A percentile compares a stretch with the other conserved stretches of the same genome.
Conservation (phyloP, 805 yeast species). For the Limtongia smithiae region DNA sequence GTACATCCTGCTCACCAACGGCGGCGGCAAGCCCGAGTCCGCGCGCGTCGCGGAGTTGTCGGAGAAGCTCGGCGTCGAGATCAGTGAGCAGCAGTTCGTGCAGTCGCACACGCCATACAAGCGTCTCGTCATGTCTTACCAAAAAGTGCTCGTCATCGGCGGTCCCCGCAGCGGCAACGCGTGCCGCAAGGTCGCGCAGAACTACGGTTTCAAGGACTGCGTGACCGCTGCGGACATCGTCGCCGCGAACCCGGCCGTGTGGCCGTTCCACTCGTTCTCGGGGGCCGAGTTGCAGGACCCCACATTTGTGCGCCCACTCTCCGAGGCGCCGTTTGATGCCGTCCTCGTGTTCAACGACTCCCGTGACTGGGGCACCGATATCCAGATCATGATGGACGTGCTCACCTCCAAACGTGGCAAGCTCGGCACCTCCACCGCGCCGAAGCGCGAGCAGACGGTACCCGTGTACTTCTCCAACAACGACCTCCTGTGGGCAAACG, state of each 20-base stretch:
- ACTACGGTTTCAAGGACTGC: constrained; percentile 71
- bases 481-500: constrained; percentile 86
- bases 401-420: constrained; percentile 60
- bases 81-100: constrained; percentile 64
- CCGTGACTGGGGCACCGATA: constrained; percentile 79
- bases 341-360: constrained; percentile 84
- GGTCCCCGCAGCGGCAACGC: constrained; percentile 54
- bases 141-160: constrained; percentile 78
- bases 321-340: constrained; percentile 54
- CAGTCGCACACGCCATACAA: constrained; percentile 87
- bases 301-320: constrained; percentile 43
- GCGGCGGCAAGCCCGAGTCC: constrained; percentile 75
- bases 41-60: constrained; percentile 56
- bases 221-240: constrained; percentile 71
- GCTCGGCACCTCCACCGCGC: constrained; percentile 57
- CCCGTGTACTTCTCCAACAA: constrained; percentile 38
- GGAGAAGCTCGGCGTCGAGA: constrained; percentile 42
- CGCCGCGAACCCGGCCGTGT: constrained; percentile 49
- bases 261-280: constrained; percentile 65
- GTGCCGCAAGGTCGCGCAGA: constrained; percentile 67
- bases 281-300: constrained; percentile 40
- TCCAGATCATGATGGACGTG: constrained; percentile 71
- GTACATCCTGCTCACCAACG: constrained; percentile 78
- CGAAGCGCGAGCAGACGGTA: constrained; percentile 20
- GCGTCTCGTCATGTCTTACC: constrained; percentile 49